Conservation (phyloP, 2,329 filamentous ascomycete species). For the Aphanocladium album region DNA sequence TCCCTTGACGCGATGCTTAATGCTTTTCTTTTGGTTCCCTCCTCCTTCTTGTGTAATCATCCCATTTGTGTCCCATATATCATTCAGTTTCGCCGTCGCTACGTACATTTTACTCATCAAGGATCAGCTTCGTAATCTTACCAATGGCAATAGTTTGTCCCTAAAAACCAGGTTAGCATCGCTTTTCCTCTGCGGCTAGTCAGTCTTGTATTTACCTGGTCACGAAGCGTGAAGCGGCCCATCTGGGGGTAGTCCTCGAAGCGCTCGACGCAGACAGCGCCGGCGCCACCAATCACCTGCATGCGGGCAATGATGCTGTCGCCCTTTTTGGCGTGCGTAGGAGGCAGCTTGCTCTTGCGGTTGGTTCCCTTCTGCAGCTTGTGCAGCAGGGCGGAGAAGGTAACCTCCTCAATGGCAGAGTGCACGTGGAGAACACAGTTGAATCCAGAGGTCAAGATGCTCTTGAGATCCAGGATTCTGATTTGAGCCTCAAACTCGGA, state of each 20-base stretch:
- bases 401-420: slow-evolving; percentile 95
- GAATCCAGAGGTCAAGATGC: slow-evolving; percentile 88
- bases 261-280: slow-evolving; percentile 83
- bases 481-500: slow-evolving; percentile 92
- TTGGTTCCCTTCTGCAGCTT: slow-evolving; percentile 93
- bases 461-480: slow-evolving; percentile 89
- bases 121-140: slow-evolving; percentile 89
- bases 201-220: slow-evolving; percentile 57
- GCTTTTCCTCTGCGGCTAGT: neutral
- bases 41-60: slow-evolving; percentile 9
- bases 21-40: slow-evolving; percentile 7
- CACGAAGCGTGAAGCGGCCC: slow-evolving; percentile 83
- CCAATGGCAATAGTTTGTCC: slow-evolving; percentile 99
- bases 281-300: slow-evolving; percentile 79
- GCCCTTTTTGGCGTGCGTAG: slow-evolving; percentile 79
- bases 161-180: slow-evolving; percentile 42
- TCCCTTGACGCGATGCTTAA: slow-evolving; percentile 2
- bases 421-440: slow-evolving; percentile 98
- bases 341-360: slow-evolving; percentile 87
- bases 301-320: slow-evolving; percentile 87
- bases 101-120: slow-evolving; percentile 24
- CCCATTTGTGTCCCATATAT: neutral
- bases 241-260: slow-evolving; percentile 97
- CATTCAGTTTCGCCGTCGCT: neutral
- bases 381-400: slow-evolving; percentile 81